These are phyloP conservation scores for Diutina sp. DNA, from an alignment of 1,139 yeast genomes.

Conservation along the genomic window DNA sequence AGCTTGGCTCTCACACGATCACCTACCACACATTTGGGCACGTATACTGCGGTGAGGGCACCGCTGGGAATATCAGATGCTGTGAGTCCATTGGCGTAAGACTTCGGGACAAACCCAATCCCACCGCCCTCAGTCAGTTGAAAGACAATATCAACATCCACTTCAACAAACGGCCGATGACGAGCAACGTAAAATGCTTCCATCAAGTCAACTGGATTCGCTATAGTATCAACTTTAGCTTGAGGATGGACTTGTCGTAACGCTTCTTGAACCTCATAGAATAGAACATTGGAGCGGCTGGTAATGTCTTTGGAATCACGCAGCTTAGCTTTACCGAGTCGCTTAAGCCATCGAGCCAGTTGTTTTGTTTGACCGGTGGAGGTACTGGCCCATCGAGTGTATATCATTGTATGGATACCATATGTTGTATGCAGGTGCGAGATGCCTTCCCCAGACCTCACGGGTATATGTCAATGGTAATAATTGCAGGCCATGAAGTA, in stretches of 20 bases:
- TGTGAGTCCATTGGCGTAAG: slow-evolving; percentile 10
- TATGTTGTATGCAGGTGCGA: background rate
- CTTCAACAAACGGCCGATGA: slow-evolving; percentile 10
- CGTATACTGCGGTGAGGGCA: slow-evolving; percentile 13
- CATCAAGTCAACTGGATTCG: slow-evolving; percentile 15
- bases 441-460: background rate
- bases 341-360: background rate
- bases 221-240: slow-evolving; percentile 6
- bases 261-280: slow-evolving; percentile 15
- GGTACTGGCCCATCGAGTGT: background rate
- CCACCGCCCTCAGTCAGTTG: slow-evolving; percentile 28
- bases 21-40: slow-evolving; percentile 29
- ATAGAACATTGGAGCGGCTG: slow-evolving; percentile 13
- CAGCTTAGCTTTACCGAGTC: background rate
- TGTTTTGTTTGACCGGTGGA: background rate
- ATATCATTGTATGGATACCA: background rate
- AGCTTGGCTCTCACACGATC: slow-evolving; percentile 20
- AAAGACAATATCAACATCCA: slow-evolving; percentile 15
- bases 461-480: too few species aligned
- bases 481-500: too few species aligned
- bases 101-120: slow-evolving; percentile 20
- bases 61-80: slow-evolving; percentile 7
- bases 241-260: slow-evolving; percentile 5
- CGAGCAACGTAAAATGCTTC: slow-evolving; percentile 14
- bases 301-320: slow-evolving; percentile 13